Base-by-base conservation (phyloP, 257 asterid genomes). In the Haberlea rhodopensis region DNA sequence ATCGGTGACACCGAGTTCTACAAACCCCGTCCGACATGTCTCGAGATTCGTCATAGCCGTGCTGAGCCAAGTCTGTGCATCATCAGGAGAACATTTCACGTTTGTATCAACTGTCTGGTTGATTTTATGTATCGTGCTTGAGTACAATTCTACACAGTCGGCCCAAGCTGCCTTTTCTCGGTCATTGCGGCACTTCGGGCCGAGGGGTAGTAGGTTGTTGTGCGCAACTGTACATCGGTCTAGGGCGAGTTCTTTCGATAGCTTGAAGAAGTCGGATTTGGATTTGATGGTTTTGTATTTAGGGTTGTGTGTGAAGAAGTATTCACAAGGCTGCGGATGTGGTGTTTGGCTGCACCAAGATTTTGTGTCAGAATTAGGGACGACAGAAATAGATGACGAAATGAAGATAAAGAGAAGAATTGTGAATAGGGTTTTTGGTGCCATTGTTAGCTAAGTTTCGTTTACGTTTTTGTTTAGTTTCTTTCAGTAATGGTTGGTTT, bases 301-400 rank as follows among this genome's bases (percentile, higher is more conserved):
- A 26, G 84, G 84, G 74, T 77, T 71, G 3, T 81, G 76, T 0
- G 84, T 53, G 18, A 88, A 21, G 76, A 65, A 86, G 23, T 87
- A 79, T 48, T 88, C 95, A 7, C 98, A 88, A 1, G 87, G 80
- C 51, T 73, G 59, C 1, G 96, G 96, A 65, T 88, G 23, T 0
- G 96, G 98, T 4, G 95, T 91, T 80, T 78, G 83, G 55, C 73
- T 75, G 65, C 98, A 91, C 98, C 95, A 86, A 23, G 84, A 19
- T 73, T 76, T 76, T 20, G 80, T 69, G 51, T 31, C 70, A 8
- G 79, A 67, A 0, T 40, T 25, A 20, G 85, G 57, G 26, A 59
- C 19, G 59, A 57, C 61, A 2, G 76, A 82, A 19, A 78, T 56
- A 22, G 75, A 28, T 7, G 82, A 74, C 29, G 84, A 75, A 43